phyloP scores from a whole-genome alignment of 441 rosid species.

The Theobroma grandiflorum region DNA sequence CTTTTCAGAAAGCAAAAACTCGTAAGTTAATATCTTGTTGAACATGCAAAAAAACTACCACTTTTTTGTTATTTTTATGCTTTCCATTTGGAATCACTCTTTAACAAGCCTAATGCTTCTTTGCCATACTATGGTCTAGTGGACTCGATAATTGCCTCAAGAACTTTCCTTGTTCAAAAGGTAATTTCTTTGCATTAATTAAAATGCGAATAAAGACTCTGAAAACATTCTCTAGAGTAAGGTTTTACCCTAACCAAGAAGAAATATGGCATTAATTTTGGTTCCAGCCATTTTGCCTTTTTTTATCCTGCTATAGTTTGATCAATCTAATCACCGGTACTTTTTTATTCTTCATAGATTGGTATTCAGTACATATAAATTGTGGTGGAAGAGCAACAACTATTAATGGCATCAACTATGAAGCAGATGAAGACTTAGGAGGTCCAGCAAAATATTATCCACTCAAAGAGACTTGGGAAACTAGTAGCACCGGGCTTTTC shows the following conservation, averaged over 20 bases:
- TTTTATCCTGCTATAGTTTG: not conserved
- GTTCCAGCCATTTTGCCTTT: not conserved
- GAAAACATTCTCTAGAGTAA: not conserved
- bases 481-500: constrained; percentile 55
- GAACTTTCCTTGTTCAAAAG: constrained; percentile 36
- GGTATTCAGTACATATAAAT: constrained; percentile 40
- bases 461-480: constrained; percentile 43
- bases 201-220: not conserved
- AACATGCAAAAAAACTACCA: not conserved
- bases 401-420: constrained; percentile 31
- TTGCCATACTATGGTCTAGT: constrained; percentile 19
- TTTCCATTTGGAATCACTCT: not conserved
- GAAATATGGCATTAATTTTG: not conserved
- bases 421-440: constrained; percentile 43
- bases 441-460: constrained; percentile 47
- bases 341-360: constrained; percentile 22
- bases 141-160: constrained; percentile 24
- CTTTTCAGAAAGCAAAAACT: constrained; percentile 36
- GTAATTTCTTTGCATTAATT: constrained; percentile 10
- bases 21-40: constrained; percentile 36
- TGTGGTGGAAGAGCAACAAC: constrained; percentile 39
- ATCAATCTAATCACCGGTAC: not conserved
- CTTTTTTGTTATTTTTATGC: not conserved
- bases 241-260: not conserved
- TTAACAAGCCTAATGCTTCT: constrained; percentile 4